Evolutionary conservation across 768 basidiomycete species (phyloP), one percentile per base, ranked within the genome.

Genomic region (Cystofilobasidium ferigula): DNA sequence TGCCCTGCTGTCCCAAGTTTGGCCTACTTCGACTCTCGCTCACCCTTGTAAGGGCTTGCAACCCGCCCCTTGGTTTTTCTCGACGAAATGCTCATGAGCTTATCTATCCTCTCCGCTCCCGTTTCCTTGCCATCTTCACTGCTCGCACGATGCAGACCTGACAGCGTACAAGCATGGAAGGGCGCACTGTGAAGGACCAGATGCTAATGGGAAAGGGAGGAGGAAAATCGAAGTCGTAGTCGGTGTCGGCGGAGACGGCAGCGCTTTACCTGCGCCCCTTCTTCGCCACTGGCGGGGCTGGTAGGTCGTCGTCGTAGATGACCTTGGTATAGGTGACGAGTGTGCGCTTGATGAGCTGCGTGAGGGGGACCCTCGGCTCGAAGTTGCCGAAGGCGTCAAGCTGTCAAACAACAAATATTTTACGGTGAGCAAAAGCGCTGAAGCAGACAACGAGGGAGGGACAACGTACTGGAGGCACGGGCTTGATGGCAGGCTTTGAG

Each of bases 251-350:
- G n/a, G n/a, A n/a, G n/a, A n/a, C 45, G 45, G 45, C n/a, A 20
- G n/a, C 42, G 45, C 14, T 9, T 47, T n/a, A 47, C 45, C 24
- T 47, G 22, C 45, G 45, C 12, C 38, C 48, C 63, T 64, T 64
- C 45, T 58, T 40, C 42, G 35, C 57, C 7, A 48, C 36, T 7
- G 57, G 40, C 13, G 48, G 36, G n/a, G 57, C 35, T 14, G 57
- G 43, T 2, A 47, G 28, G 40, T 68, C 67, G 57, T 68, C 67
- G 48, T 68, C 67, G 56, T 68, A 68, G 22, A 68, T 51, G 36
- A 68, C 48, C 28, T 63, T 32, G 28, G 57, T 59, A 48, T 63
- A 68, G 3, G 43, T 58, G 43, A 68, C 62, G 45, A 58, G 62
- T 20, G 54, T 36, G 35, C 67, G 42, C 38, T 68, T 68, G 56